phyloP scores from a whole-genome alignment of 352 stramenopile genomes.

The Phytopythium kandeliae region DNA sequence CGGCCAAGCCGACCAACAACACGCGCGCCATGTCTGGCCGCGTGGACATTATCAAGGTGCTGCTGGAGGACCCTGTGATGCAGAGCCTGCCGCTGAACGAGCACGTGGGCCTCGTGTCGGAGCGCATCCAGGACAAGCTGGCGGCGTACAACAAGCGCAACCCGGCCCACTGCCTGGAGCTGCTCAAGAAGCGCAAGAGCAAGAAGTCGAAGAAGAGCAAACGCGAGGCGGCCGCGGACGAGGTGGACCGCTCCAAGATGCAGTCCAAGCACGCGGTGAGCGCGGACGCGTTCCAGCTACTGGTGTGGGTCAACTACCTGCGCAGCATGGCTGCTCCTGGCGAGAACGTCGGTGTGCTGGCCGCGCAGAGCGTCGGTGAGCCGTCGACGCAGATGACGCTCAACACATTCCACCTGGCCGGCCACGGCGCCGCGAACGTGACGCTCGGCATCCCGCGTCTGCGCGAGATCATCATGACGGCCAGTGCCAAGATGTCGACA shows the following conservation, averaged over 20 bases:
- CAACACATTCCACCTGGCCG: slow-evolving; percentile 99
- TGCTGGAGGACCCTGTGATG: slow-evolving; percentile 81
- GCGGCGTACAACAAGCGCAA: slow-evolving; percentile 75
- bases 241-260: slow-evolving; percentile 70
- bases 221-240: slow-evolving; percentile 18
- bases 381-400: slow-evolving; percentile 99
- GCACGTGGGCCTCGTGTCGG: slow-evolving; percentile 83
- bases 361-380: slow-evolving; percentile 98
- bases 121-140: slow-evolving; percentile 82
- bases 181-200: slow-evolving; percentile 53
- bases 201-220: slow-evolving; percentile 78
- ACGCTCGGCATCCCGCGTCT: slow-evolving; percentile 99
- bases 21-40: slow-evolving; percentile 74
- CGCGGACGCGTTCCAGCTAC: slow-evolving; percentile 83
- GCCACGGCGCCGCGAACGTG: slow-evolving; percentile 98
- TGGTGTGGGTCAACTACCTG: slow-evolving; percentile 98
- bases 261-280: slow-evolving; percentile 70
- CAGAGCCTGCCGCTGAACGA: slow-evolving; percentile 79
- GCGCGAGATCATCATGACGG: slow-evolving; percentile 99
- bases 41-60: slow-evolving; percentile 74
- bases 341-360: slow-evolving; percentile 98
- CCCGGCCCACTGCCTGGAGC: slow-evolving; percentile 59
- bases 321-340: slow-evolving; percentile 94
- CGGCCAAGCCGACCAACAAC: slow-evolving; percentile 50
- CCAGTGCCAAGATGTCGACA: slow-evolving; percentile 95